Conservation (phyloP, 2,329 filamentous ascomycete genomes). For the Ophiostoma pallidulum region DNA sequence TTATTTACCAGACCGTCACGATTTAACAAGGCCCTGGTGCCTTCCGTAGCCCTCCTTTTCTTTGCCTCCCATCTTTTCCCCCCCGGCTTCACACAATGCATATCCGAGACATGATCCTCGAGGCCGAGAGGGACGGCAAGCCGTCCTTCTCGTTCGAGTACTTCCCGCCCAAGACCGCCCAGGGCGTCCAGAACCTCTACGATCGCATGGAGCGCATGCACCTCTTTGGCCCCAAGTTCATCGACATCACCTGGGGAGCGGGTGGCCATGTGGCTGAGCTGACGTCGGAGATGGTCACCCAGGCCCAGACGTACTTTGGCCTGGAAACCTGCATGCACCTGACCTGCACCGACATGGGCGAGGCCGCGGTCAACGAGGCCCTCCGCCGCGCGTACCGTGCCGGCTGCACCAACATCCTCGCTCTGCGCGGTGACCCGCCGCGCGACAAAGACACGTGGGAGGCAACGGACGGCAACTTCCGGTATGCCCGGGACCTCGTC, state of each 20-base stretch:
- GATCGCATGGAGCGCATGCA: slow-evolving; percentile 99
- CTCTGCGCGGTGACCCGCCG: slow-evolving; percentile 85
- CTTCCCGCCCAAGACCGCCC: slow-evolving; percentile 94
- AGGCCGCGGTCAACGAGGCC: slow-evolving; percentile 81
- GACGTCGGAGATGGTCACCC: slow-evolving; percentile 95
- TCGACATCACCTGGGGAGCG: slow-evolving; percentile 97
- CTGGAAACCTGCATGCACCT: slow-evolving; percentile 98
- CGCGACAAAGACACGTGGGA: slow-evolving; percentile 91
- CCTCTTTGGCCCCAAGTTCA: slow-evolving; percentile 72
- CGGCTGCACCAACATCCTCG: slow-evolving; percentile 95
- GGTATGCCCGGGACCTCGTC: slow-evolving; percentile 82
- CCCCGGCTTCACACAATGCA: slow-evolving; percentile 58
- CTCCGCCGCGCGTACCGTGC: slow-evolving; percentile 83
- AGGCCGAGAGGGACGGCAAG: slow-evolving; percentile 67
- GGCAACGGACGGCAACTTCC: slow-evolving; percentile 75
- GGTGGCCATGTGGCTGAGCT: slow-evolving; percentile 84
- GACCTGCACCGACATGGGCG: slow-evolving; percentile 96
- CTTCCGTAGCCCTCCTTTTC: not conserved
- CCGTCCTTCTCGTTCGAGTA: slow-evolving; percentile 98
- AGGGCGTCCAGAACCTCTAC: slow-evolving; percentile 98
- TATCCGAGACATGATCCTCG: slow-evolving; percentile 82
- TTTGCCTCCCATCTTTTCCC: not conserved
- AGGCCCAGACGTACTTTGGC: slow-evolving; percentile 89
- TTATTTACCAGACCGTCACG: not conserved
- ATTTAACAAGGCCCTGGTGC: not conserved